These are phyloP conservation scores for Pascua sp. DNA, from an alignment of 1,284 basidiomycete genomes.

Conservation along the genomic window DNA sequence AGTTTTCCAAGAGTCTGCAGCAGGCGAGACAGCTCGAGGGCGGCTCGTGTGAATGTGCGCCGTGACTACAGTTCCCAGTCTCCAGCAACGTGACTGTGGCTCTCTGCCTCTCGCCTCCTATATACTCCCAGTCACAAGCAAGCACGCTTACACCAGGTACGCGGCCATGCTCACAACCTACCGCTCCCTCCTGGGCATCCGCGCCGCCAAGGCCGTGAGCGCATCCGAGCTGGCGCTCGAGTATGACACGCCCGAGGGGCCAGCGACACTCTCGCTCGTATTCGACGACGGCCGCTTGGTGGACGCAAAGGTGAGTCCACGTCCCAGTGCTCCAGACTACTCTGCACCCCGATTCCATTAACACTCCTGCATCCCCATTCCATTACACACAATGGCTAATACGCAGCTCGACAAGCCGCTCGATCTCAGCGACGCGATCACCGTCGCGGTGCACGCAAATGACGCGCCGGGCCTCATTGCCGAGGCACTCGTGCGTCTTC, in stretches of 20 bases:
- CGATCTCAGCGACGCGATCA: constrained; percentile 61
- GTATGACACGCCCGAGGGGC: constrained; percentile 52
- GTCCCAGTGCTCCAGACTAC: no score
- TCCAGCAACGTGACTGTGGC: no score
- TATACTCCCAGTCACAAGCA: constrained; percentile 15
- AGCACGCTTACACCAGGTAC: constrained; percentile 56
- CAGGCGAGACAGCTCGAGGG: constrained; percentile 46
- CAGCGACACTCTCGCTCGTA: no score
- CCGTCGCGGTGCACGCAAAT: constrained; percentile 62
- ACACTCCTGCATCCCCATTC: no score
- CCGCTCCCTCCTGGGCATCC: constrained; percentile 60
- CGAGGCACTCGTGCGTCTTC: constrained; percentile 58
- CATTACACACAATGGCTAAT: no score
- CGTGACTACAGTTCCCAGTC: no score
- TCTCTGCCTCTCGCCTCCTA: no score
- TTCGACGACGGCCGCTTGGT: no score
- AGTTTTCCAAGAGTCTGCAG: constrained; percentile 46
- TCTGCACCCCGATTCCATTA: no score
- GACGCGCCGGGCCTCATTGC: constrained; percentile 68
- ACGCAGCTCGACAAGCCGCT: no score
- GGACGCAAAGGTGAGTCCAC: no score
- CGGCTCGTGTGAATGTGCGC: no score
- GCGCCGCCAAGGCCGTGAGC: constrained; percentile 59
- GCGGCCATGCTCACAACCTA: constrained; percentile 64
- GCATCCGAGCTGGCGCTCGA: constrained; percentile 70